phyloP scores from a whole-genome alignment of 1,284 basidiomycete genomes.

The Gomphus bonarii region DNA sequence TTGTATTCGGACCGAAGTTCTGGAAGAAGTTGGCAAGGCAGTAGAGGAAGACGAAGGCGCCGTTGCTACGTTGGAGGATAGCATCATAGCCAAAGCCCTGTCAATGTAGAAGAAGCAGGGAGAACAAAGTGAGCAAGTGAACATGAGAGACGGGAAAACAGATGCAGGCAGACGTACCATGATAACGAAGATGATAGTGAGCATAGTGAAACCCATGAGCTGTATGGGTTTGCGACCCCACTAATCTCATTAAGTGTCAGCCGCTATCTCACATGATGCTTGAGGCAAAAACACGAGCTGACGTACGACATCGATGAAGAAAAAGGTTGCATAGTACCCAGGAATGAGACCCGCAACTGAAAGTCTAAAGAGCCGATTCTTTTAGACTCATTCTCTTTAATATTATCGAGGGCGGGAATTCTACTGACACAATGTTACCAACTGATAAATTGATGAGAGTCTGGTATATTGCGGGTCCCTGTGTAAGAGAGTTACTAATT shows the following conservation, averaged over 20 bases:
- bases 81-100: conserved; percentile 65
- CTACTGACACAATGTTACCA: conserved; percentile 46
- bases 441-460: conserved; percentile 44
- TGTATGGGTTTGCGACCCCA: conserved; percentile 73
- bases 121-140: too few species aligned
- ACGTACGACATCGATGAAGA: conserved; percentile 44
- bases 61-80: conserved; percentile 41
- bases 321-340: conserved; percentile 64
- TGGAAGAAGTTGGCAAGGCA: conserved; percentile 69
- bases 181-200: conserved; percentile 55
- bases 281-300: not conserved
- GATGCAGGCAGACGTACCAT: conserved; percentile 28
- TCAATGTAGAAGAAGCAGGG: too few species aligned
- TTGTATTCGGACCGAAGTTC: conserved; percentile 75
- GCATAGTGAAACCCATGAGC: conserved; percentile 65
- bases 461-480: conserved; percentile 33
- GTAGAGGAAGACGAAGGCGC: conserved; percentile 70
- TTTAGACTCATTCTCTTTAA: not conserved
- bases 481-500: conserved; percentile 23
- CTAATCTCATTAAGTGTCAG: too few species aligned
- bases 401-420: not conserved
- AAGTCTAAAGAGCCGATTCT: conserved; percentile 21
- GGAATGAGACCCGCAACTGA: conserved; percentile 63
- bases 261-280: not conserved
- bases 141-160: too few species aligned